Evolutionary conservation across 1,284 basidiomycete genomes (phyloP).

Genomic region (Meripilus lineatus): DNA sequence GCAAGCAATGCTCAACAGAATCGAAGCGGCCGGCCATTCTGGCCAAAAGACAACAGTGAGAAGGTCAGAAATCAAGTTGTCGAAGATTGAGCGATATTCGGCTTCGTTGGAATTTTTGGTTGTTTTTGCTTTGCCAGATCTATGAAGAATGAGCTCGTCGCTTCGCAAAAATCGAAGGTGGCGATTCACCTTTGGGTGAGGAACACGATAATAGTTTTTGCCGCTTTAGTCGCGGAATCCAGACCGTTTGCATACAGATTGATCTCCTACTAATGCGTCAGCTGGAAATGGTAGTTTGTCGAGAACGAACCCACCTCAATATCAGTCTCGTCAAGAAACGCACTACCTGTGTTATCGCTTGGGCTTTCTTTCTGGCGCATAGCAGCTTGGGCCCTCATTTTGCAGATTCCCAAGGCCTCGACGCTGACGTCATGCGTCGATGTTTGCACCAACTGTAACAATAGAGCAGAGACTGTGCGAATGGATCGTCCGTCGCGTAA

Average conservation of each 20-base stretch:
- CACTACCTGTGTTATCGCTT: conserved; percentile 39
- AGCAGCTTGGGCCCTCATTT: conserved; percentile 56
- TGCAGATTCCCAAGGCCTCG: conserved; percentile 55
- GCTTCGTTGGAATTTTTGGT: conserved; percentile 87
- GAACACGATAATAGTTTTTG: conserved; percentile 80
- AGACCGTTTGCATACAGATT: conserved; percentile 60
- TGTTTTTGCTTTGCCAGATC: conserved; percentile 78
- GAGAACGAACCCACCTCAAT: conserved; percentile 41
- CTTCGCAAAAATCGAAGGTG: not conserved
- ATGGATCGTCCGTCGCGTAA: conserved; percentile 82
- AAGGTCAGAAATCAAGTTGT: conserved; percentile 85
- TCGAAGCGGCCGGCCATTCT: conserved; percentile 92
- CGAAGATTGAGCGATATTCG: conserved; percentile 88
- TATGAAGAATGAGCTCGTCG: no score
- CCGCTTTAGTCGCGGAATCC: conserved; percentile 79
- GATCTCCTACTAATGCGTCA: conserved; percentile 45
- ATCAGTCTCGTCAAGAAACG: conserved; percentile 63
- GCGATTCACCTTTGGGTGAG: conserved; percentile 75
- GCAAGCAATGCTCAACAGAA: conserved; percentile 74
- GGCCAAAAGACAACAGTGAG: conserved; percentile 90
- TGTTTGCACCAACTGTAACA: conserved; percentile 95
- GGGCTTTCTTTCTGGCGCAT: conserved; percentile 56
- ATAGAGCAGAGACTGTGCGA: conserved; percentile 85
- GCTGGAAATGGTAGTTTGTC: not conserved
- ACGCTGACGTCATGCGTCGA: conserved; percentile 77